Conservation (phyloP, 1,284 basidiomycete species). For the Apiotrichum gracile region DNA sequence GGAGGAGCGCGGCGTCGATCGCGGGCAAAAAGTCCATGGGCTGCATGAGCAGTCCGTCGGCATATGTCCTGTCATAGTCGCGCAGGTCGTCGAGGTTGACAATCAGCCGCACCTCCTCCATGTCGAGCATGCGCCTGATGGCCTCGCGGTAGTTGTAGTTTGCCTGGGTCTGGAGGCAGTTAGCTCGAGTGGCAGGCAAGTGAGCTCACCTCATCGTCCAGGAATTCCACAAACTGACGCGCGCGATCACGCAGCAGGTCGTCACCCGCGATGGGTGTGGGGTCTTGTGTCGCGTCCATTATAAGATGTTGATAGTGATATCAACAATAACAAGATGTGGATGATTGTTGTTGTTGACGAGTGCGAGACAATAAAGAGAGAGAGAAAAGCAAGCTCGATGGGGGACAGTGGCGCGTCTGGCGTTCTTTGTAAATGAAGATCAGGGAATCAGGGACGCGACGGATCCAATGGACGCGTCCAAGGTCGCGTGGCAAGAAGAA, state of each 20-base stretch:
- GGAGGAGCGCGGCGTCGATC: constrained; percentile 76
- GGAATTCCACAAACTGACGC: constrained; percentile 79
- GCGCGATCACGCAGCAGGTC: constrained; percentile 68
- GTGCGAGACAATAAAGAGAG: neutral
- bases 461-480: too few species aligned
- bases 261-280: constrained; percentile 50
- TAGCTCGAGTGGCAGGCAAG: neutral
- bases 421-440: too few species aligned
- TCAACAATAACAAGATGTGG: too few species aligned
- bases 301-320: constrained; percentile 19
- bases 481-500: neutral
- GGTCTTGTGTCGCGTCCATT: constrained; percentile 38
- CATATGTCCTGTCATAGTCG: constrained; percentile 77
- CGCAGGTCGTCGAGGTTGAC: constrained; percentile 96
- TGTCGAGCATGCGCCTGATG: constrained; percentile 75
- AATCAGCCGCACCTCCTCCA: constrained; percentile 80
- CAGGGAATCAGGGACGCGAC: neutral
- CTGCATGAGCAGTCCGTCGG: constrained; percentile 69
- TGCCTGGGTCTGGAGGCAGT: constrained; percentile 27
- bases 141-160: constrained; percentile 75
- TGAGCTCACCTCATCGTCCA: constrained; percentile 66
- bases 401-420: neutral
- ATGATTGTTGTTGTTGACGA: neutral
- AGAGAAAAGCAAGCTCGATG: neutral
- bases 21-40: constrained; percentile 88